Conservation (phyloP, 202 grass and related monocot species). For the Elaeis oleifera region DNA sequence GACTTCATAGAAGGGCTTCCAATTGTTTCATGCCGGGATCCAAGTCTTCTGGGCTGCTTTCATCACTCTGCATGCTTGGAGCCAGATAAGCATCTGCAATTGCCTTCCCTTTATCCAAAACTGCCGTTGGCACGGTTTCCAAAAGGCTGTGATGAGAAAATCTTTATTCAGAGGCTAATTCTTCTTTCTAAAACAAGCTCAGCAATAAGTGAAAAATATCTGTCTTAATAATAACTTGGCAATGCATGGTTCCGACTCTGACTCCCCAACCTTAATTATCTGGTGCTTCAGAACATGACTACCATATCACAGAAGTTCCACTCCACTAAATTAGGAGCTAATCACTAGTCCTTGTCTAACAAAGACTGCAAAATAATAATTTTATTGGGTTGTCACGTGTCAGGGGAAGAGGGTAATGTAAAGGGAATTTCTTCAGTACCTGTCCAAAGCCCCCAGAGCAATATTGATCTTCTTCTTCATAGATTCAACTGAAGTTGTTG, state of each 20-base stretch:
- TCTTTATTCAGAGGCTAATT: no score
- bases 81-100: conserved; percentile 82
- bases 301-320: no score
- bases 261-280: no score
- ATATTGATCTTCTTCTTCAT: conserved; percentile 73
- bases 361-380: background rate
- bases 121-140: conserved; percentile 59
- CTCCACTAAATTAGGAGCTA: no score
- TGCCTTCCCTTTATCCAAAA: conserved; percentile 83
- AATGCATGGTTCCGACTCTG: no score
- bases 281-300: no score
- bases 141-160: conserved; percentile 47
- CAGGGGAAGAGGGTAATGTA: background rate
- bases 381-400: background rate
- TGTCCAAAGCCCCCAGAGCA: conserved; percentile 69
- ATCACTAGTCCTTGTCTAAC: no score
- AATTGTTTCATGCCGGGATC: conserved; percentile 55
- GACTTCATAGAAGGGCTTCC: conserved; percentile 53
- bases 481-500: conserved; percentile 48
- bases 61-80: conserved; percentile 35
- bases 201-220: no score
- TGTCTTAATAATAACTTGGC: no score
- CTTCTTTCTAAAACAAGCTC: no score
- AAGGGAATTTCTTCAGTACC: conserved; percentile 30
- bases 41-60: conserved; percentile 21